phyloP scores from a whole-genome alignment of 768 basidiomycete genomes.

The Paxillus rubicundulus region DNA sequence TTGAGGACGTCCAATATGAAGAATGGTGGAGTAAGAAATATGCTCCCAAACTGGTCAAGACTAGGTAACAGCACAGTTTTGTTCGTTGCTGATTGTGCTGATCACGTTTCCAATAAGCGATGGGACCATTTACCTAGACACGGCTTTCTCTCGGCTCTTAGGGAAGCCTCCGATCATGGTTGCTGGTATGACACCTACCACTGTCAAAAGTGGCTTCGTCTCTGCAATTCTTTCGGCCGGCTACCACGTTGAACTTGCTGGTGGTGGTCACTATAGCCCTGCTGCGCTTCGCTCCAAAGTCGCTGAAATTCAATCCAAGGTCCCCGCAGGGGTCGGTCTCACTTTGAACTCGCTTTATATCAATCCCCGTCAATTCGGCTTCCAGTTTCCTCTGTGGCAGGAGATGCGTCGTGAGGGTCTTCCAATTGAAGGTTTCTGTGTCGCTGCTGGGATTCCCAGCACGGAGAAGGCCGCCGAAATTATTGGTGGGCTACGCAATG shows the following conservation, averaged over 20 bases:
- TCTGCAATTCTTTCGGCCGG: conserved; percentile 90
- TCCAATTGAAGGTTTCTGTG: conserved; percentile 98
- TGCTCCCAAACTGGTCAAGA: conserved; percentile 82
- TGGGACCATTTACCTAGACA: conserved; percentile 90
- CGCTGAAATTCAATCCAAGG: conserved; percentile 82
- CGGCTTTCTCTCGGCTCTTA: conserved; percentile 91
- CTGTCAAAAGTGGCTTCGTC: conserved; percentile 94
- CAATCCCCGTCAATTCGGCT: conserved; percentile 94
- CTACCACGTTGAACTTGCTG: conserved; percentile 95
- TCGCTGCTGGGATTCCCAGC: conserved; percentile 95
- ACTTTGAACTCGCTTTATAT: conserved; percentile 97
- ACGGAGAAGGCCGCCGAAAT: conserved; percentile 98
- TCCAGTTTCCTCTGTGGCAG: conserved; percentile 98
- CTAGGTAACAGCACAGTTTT: conserved; percentile 50
- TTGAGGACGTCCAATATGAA: conserved; percentile 65
- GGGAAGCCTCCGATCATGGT: conserved; percentile 99
- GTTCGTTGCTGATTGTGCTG: background rate
- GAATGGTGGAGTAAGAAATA: conserved; percentile 92
- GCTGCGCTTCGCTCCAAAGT: conserved; percentile 87
- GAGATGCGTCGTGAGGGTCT: conserved; percentile 95
- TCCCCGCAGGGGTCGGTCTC: conserved; percentile 86
- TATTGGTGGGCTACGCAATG: conserved; percentile 73
- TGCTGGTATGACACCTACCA: conserved; percentile 98
- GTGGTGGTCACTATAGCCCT: conserved; percentile 95
- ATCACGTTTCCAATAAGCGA: conserved; percentile 49